Evolutionary conservation across 805 yeast species (phyloP), one percentile per base, ranked within the genome.

Genomic region (Starmerella sp.): DNA sequence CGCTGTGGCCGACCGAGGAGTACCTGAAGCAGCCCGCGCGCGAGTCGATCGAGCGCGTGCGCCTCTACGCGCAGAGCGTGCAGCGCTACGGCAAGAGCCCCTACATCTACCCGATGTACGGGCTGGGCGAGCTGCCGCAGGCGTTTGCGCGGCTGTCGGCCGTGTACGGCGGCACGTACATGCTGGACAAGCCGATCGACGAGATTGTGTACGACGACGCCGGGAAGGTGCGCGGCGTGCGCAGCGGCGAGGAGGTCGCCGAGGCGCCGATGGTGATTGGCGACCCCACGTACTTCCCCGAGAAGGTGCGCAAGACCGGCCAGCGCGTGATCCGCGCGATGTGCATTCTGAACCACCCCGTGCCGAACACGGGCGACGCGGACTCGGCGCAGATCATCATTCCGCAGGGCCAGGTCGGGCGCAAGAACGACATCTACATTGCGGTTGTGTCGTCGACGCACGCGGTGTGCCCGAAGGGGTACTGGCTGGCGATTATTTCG

Each of bases 81-180:
- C 93, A 96, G 32, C 82, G 93, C 65, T 93, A 86, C 70, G 97
- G 98, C 56, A 90, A 90, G 71, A 86, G 96, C 7, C 98, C 98
- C 11, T 93, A 93, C 69, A 78, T 93, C 58, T 93, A 93, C 68
- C 98, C 98, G 48, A 75, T 91, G 65, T 93, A 93, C 67, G 98
- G 98, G 7, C 77, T 93, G 56, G 98, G 98, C 52, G 98, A 93
- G 71, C 77, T 93, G 57, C 98, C 98, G n/a, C 98, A 93, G 73
- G 98, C 97, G 8, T 93, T 93, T 74, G 97, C 97, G 10, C 80
- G 98, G 69, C 79, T 93, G 58, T 83, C 95, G 52, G 98, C 98
- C 30, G 91, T 93, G 62, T 89, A 93, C 67, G 98, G 98, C 60
- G 98, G 98, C 66, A 91, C 97, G 17, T 93, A 89, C 69, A 93